Conservation (phyloP, 805 yeast genomes). For the Wickerhamomyces pijperi region DNA sequence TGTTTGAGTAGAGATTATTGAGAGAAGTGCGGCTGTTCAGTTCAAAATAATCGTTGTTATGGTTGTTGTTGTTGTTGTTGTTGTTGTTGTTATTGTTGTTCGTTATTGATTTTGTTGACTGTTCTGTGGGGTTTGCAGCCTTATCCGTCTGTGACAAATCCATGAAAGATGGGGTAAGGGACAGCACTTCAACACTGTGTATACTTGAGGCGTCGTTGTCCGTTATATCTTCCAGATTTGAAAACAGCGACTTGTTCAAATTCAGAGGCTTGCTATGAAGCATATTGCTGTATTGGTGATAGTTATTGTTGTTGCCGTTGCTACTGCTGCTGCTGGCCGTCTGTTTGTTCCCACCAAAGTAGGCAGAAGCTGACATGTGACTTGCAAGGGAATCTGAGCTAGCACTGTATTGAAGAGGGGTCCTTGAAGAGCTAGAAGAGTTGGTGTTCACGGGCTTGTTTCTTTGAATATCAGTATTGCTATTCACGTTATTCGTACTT, state of each 20-base stretch:
- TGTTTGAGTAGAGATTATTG: neutral
- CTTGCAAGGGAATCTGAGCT: neutral
- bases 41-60: neutral
- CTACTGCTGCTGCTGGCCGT: neutral
- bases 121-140: no score
- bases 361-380: no score
- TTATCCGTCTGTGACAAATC: constrained; percentile 20
- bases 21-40: neutral
- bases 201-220: constrained; percentile 1
- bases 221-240: constrained; percentile 1
- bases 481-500: neutral
- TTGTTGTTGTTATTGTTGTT: neutral
- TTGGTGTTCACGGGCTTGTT: neutral
- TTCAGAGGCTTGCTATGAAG: constrained; percentile 5
- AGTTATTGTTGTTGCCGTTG: constrained; percentile 1
- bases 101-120: neutral
- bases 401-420: neutral
- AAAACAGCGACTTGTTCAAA: neutral
- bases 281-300: constrained; percentile 13
- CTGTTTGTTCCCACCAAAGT: no score
- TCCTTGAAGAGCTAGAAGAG: constrained; percentile 1
- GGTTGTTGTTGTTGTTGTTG: neutral
- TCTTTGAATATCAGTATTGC: neutral
- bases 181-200: constrained; percentile 24
- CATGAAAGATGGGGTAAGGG: constrained; percentile 29